A percentile compares a stretch with the other conserved stretches of the same genome.
Conservation (phyloP, 495 filamentous ascomycete genomes). For the Talaromyces nanjingensis region DNA sequence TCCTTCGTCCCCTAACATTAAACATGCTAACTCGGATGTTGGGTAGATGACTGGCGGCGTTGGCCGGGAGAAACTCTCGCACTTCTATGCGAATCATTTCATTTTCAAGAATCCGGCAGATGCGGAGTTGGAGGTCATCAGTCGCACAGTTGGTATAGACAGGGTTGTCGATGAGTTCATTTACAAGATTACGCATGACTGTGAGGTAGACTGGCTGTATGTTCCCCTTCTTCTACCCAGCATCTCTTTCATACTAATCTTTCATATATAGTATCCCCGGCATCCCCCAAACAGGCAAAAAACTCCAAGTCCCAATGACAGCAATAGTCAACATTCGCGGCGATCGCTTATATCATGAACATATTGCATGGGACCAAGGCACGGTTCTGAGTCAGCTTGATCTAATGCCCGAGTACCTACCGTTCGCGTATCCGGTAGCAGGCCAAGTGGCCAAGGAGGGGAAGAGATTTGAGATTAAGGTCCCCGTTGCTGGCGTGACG, state of each 20-base stretch:
- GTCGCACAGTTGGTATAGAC: conserved; percentile 57
- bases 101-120: conserved; percentile 64
- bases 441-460: conserved; percentile 30
- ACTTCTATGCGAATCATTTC: conserved; percentile 70
- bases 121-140: conserved; percentile 59
- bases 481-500: conserved; percentile 62
- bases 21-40: neutral
- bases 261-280: conserved; percentile 60
- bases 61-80: conserved; percentile 51
- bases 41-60: conserved; percentile 58
- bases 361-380: conserved; percentile 82
- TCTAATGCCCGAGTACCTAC: conserved; percentile 54
- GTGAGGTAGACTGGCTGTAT: conserved; percentile 62
- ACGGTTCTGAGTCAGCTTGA: conserved; percentile 68
- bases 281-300: conserved; percentile 59
- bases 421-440: conserved; percentile 48
- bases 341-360: conserved; percentile 70
- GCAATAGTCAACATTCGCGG: conserved; percentile 70
- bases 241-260: conserved; percentile 36
- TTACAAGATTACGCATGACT: conserved; percentile 57
- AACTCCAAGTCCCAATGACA: conserved; percentile 62
- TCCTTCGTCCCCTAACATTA: neutral
- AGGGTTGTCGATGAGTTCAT: conserved; percentile 53
- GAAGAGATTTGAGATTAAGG: conserved; percentile 51
- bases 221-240: conserved; percentile 15